These are phyloP conservation scores for Oryza longistaminata DNA, from an alignment of 176 grass and related monocot species.

Conservation along the genomic window DNA sequence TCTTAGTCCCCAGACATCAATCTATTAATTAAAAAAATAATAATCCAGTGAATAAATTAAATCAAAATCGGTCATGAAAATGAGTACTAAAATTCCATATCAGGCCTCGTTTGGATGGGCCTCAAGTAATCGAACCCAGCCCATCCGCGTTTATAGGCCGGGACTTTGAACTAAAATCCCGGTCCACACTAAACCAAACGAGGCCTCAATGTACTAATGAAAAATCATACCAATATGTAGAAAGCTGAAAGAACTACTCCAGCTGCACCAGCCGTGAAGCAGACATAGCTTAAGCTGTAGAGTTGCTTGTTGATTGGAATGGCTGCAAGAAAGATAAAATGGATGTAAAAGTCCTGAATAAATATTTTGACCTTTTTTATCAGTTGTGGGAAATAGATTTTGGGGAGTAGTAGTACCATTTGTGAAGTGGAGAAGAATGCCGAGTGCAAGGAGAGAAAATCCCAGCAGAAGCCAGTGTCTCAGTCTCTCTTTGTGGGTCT, in stretches of 20 bases:
- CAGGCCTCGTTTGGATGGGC: background rate
- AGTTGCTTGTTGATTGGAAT: slow-evolving; percentile 90
- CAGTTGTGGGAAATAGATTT: background rate
- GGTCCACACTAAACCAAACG: background rate
- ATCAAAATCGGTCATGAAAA: background rate
- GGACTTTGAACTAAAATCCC: no score
- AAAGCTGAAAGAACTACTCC: slow-evolving; percentile 66
- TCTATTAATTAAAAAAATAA: slow-evolving; percentile 35
- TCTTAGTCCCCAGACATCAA: slow-evolving; percentile 64
- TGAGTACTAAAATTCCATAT: background rate
- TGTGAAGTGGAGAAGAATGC: slow-evolving; percentile 68
- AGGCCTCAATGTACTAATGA: background rate
- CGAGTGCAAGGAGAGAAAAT: slow-evolving; percentile 48
- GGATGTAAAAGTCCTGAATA: background rate
- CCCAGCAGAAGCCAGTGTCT: slow-evolving; percentile 65
- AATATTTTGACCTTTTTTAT: background rate
- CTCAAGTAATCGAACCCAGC: background rate
- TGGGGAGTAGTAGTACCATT: slow-evolving; percentile 40
- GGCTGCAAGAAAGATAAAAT: slow-evolving; percentile 33
- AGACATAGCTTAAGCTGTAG: slow-evolving; percentile 80
- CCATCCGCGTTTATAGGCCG: no score
- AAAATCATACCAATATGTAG: slow-evolving; percentile 60
- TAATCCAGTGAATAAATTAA: background rate
- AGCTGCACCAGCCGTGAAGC: slow-evolving; percentile 63
- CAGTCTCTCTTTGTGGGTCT: slow-evolving; percentile 62